Conservation (phyloP, 306 rosid genomes). For the Rosa chinensis region DNA sequence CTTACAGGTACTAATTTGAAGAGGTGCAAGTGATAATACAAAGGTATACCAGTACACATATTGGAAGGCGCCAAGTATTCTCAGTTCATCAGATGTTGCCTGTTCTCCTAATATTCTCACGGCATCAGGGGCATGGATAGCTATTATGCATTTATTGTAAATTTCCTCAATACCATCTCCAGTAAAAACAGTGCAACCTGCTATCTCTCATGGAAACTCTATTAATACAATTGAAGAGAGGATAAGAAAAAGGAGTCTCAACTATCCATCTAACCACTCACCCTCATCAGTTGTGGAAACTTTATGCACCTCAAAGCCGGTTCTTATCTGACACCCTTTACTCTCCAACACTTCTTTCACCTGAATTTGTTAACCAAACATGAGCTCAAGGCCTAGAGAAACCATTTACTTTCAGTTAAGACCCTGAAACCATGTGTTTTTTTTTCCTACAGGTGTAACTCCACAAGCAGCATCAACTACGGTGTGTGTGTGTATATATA, state of each 20-base stretch:
- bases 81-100: slow-evolving; percentile 63
- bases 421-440: background rate
- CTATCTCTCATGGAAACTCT: slow-evolving; percentile 19
- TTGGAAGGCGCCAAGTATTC: slow-evolving; percentile 91
- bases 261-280: slow-evolving; percentile 12
- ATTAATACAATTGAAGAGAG: background rate
- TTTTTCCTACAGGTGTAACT: too few relatives aligned
- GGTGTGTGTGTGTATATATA: too few relatives aligned
- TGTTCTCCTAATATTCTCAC: slow-evolving; percentile 67
- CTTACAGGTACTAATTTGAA: too few relatives aligned
- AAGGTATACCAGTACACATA: slow-evolving; percentile 64
- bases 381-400: background rate
- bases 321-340: slow-evolving; percentile 54
- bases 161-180: slow-evolving; percentile 59
- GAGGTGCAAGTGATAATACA: too few relatives aligned
- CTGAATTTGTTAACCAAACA: slow-evolving; percentile 32
- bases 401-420: slow-evolving; percentile 6
- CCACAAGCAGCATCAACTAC: background rate
- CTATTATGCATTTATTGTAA: slow-evolving; percentile 62
- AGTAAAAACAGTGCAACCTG: slow-evolving; percentile 59
- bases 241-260: slow-evolving; percentile 1
- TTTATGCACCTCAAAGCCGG: slow-evolving; percentile 44
- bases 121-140: slow-evolving; percentile 84
- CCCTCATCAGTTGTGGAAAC: slow-evolving; percentile 62
- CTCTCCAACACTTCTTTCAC: slow-evolving; percentile 65